Conservation (phyloP, 108 stramenopile genomes). For the Nannochloropsis gaditana region DNA sequence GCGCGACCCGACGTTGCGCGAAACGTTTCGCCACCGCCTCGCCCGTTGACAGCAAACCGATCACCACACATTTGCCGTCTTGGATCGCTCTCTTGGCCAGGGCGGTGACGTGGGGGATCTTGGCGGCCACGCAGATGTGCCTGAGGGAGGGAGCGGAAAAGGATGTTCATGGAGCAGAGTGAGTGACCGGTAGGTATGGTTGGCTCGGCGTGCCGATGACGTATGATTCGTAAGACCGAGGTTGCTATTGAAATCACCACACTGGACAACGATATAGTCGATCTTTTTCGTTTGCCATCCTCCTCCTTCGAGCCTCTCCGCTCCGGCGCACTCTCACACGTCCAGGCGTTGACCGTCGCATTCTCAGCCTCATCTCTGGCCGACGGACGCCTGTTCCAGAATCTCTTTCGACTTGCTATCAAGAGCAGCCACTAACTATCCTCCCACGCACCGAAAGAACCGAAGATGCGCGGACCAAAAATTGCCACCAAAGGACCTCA, state of each 20-base stretch:
- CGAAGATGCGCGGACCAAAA: slow-evolving; percentile 16
- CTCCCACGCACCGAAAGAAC: slow-evolving; percentile 38
- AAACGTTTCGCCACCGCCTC: slow-evolving; percentile 49
- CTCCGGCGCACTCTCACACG: too few relatives aligned
- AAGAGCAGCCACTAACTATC: neutral
- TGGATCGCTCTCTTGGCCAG: slow-evolving; percentile 44
- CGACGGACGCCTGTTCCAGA: too few relatives aligned
- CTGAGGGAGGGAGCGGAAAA: neutral
- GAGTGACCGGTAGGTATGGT: too few relatives aligned
- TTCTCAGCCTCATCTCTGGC: too few relatives aligned
- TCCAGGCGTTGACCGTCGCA: too few relatives aligned
- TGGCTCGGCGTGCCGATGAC: too few relatives aligned
- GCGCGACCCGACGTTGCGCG: slow-evolving; percentile 27
- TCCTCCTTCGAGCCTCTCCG: too few relatives aligned
- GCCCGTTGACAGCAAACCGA: slow-evolving; percentile 71
- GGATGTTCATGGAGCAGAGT: neutral
- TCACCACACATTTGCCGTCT: slow-evolving; percentile 53
- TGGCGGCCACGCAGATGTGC: slow-evolving; percentile 62
- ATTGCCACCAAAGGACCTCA: neutral
- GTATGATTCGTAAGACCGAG: too few relatives aligned
- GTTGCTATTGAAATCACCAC: too few relatives aligned
- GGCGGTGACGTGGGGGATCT: slow-evolving; percentile 59
- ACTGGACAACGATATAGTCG: too few relatives aligned
- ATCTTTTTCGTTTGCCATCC: too few relatives aligned
- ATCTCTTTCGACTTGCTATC: too few relatives aligned